Conservation (phyloP, 805 yeast genomes). For the Ogataea allantospora region DNA sequence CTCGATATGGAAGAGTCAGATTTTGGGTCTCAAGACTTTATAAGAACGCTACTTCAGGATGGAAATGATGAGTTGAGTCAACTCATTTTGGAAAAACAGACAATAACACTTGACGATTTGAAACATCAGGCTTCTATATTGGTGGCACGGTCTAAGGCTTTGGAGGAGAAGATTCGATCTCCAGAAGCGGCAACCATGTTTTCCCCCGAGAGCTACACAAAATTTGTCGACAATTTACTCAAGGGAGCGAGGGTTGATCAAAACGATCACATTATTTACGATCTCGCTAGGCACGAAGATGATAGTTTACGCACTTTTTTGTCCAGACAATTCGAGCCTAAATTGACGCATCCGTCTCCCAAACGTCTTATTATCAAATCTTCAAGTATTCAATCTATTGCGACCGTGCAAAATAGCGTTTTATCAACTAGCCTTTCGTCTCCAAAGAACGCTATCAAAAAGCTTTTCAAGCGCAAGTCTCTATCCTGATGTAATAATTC, state of each 20-base stretch:
- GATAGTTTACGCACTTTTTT: slow-evolving; percentile 19
- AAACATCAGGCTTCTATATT: slow-evolving; percentile 27
- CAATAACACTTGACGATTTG: slow-evolving; percentile 24
- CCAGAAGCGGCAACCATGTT: slow-evolving; percentile 27
- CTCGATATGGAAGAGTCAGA: slow-evolving; percentile 52
- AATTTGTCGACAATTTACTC: slow-evolving; percentile 19
- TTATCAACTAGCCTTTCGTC: slow-evolving; percentile 6
- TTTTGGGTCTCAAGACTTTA: slow-evolving; percentile 60
- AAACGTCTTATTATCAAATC: slow-evolving; percentile 17
- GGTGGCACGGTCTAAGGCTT: slow-evolving; percentile 19
- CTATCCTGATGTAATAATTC: slow-evolving; percentile 1
- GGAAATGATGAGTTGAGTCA: slow-evolving; percentile 29
- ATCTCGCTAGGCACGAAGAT: slow-evolving; percentile 7
- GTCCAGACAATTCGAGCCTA: slow-evolving; percentile 4
- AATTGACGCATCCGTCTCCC: neutral
- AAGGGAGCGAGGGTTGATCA: slow-evolving; percentile 17
- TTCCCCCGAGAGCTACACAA: slow-evolving; percentile 20
- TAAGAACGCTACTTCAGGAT: slow-evolving; percentile 40
- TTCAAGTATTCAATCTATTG: slow-evolving; percentile 20
- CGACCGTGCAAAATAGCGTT: slow-evolving; percentile 1
- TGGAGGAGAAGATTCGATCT: slow-evolving; percentile 18
- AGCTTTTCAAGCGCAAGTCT: slow-evolving; percentile 21
- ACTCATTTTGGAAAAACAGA: slow-evolving; percentile 20
- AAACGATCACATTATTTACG: slow-evolving; percentile 18
- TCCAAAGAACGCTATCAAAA: slow-evolving; percentile 21